Evolutionary conservation across 495 filamentous ascomycete species (phyloP).

Genomic region (Penicilliopsis zonata): DNA sequence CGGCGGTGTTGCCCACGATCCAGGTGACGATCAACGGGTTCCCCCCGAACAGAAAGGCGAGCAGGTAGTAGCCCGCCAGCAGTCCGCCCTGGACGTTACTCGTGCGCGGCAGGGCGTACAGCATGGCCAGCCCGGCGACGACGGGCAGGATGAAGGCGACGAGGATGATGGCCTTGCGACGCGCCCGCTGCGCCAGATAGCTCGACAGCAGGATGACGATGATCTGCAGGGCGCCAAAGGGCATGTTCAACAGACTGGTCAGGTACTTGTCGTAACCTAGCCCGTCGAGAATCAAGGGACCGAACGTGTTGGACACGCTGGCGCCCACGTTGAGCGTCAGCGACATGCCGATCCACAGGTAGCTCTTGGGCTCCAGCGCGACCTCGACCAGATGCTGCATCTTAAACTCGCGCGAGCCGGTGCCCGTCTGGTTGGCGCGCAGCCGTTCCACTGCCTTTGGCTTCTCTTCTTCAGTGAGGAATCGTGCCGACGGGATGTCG

Average conservation of each 20-base stretch:
- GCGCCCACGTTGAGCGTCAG: slow-evolving; percentile 52
- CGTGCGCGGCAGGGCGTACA: slow-evolving; percentile 39
- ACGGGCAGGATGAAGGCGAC: slow-evolving; percentile 39
- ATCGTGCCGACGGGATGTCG: slow-evolving; percentile 41
- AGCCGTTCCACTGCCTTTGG: slow-evolving; percentile 48
- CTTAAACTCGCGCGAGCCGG: slow-evolving; percentile 33
- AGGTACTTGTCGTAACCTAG: slow-evolving; percentile 45
- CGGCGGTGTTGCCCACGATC: slow-evolving; percentile 39
- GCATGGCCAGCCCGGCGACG: slow-evolving; percentile 40
- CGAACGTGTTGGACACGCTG: slow-evolving; percentile 46
- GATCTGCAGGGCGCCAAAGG: slow-evolving; percentile 34
- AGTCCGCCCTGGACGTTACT: slow-evolving; percentile 25
- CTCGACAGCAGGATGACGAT: slow-evolving; percentile 28
- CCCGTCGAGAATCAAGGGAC: slow-evolving; percentile 48
- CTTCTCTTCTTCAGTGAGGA: slow-evolving; percentile 47
- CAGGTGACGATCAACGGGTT: slow-evolving; percentile 38
- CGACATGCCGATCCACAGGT: slow-evolving; percentile 37
- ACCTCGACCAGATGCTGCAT: slow-evolving; percentile 33
- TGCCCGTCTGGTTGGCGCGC: slow-evolving; percentile 51
- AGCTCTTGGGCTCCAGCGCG: slow-evolving; percentile 34
- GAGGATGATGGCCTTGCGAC: slow-evolving; percentile 38
- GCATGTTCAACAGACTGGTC: slow-evolving; percentile 39
- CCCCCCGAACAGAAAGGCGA: slow-evolving; percentile 45
- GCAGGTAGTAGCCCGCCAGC: slow-evolving; percentile 49
- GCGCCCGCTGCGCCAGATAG: slow-evolving; percentile 35